Evolutionary conservation across 495 filamentous ascomycete genomes (phyloP).

Genomic region (Xylaria scruposa): DNA sequence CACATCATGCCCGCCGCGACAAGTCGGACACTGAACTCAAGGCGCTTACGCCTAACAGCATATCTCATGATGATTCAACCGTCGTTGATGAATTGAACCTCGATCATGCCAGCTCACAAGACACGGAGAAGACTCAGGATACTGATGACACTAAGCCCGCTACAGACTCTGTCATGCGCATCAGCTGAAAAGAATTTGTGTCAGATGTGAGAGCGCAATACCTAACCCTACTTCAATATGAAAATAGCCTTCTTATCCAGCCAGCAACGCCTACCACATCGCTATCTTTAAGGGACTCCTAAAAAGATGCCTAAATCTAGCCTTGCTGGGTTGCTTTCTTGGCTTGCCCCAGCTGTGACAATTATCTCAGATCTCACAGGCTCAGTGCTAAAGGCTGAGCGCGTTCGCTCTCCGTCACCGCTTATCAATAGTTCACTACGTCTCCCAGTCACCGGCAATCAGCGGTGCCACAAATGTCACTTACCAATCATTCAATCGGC

Average conservation of each 20-base stretch:
- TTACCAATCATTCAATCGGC: background rate
- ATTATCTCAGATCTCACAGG: conserved; percentile 2
- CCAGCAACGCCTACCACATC: background rate
- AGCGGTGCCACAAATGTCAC: conserved; percentile 6
- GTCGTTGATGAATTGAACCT: conserved; percentile 30
- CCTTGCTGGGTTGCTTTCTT: background rate
- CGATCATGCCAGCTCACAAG: conserved; percentile 5
- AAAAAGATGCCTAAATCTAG: background rate
- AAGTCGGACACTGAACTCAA: conserved; percentile 16
- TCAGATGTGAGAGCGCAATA: background rate
- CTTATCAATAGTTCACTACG: background rate
- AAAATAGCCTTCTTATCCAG: background rate
- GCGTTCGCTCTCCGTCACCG: background rate
- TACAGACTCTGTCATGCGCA: conserved; percentile 37
- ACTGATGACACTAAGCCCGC: conserved; percentile 16
- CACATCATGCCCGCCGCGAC: conserved; percentile 17
- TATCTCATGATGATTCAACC: conserved; percentile 28
- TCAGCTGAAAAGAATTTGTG: conserved; percentile 31
- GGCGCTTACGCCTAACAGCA: conserved; percentile 21
- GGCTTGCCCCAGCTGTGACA: background rate
- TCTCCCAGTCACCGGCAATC: background rate
- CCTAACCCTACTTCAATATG: background rate
- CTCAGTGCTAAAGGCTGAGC: background rate
- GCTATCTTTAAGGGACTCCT: background rate
- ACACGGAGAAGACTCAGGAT: conserved; percentile 14